A percentile compares a stretch with the other conserved stretches of the same genome.
These are phyloP conservation scores for Solanum corneliomulleri DNA, from an alignment of 257 asterid species.

Conservation along the genomic window DNA sequence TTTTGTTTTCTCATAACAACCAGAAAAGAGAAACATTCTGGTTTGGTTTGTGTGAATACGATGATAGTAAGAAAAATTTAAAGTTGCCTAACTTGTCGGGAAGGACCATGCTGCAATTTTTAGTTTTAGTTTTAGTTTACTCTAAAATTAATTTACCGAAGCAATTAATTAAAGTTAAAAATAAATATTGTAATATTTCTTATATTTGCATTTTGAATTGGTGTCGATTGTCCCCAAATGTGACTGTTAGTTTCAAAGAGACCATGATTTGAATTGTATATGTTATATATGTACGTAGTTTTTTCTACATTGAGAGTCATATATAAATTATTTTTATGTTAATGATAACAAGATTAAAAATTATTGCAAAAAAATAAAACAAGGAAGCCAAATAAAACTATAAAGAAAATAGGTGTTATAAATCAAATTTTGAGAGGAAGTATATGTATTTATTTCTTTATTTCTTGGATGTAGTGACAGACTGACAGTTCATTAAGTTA, in stretches of 20 bases:
- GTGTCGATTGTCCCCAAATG: not conserved
- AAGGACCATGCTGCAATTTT: not conserved
- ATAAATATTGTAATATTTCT: not conserved
- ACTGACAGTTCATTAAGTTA: no score
- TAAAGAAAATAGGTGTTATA: not conserved
- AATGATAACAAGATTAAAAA: not conserved
- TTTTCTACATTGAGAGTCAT: no score
- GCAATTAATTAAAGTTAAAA: no score
- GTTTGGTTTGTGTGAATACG: not conserved
- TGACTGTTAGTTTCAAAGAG: not conserved
- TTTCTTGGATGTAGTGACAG: not conserved
- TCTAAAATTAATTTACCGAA: not conserved
- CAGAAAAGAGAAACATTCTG: constrained; percentile 2
- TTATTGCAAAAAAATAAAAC: no score
- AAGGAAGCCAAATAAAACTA: no score
- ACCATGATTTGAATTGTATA: not conserved
- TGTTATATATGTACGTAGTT: accelerated
- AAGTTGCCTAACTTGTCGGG: not conserved
- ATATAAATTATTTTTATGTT: no score
- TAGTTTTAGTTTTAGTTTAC: not conserved
- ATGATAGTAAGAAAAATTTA: not conserved
- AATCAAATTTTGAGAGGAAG: not conserved
- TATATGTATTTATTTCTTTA: not conserved
- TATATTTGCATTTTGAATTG: not conserved
- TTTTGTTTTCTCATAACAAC: constrained; percentile 12